These are phyloP conservation scores for Lentinula sp. DNA, from an alignment of 768 basidiomycete species.

Conservation along the genomic window DNA sequence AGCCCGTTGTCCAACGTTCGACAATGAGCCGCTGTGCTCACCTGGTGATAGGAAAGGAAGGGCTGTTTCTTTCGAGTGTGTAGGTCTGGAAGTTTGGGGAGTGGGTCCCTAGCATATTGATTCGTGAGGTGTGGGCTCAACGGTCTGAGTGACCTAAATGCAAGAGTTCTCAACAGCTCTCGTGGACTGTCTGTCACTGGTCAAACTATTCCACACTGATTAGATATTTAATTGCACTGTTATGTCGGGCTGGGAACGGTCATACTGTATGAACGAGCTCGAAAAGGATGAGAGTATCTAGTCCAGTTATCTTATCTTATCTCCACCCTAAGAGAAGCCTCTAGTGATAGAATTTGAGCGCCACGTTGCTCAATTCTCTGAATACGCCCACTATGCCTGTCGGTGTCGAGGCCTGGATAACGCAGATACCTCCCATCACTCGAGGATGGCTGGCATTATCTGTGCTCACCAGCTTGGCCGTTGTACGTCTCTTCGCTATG, in stretches of 20 bases:
- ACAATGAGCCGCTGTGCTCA: constrained; percentile 76
- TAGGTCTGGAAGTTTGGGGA: constrained; percentile 90
- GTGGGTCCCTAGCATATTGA: constrained; percentile 37
- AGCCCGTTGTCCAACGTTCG: constrained; percentile 80
- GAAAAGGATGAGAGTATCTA: neutral
- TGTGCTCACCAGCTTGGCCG: constrained; percentile 76
- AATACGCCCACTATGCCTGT: constrained; percentile 51
- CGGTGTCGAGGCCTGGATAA: constrained; percentile 86
- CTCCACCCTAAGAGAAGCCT: neutral
- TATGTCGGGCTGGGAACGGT: no score
- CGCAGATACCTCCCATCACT: constrained; percentile 88
- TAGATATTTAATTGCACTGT: no score
- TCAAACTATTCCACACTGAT: no score
- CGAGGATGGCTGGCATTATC: constrained; percentile 79
- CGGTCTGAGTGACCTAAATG: no score
- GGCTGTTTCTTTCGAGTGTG: constrained; percentile 78
- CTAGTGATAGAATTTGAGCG: neutral
- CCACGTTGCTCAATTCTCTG: neutral
- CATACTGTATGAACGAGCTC: no score
- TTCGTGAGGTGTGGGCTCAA: neutral
- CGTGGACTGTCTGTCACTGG: neutral
- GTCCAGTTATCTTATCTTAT: neutral
- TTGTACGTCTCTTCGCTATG: constrained; percentile 50
- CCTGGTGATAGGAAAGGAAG: constrained; percentile 37
- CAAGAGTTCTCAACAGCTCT: neutral